Base-by-base conservation (phyloP, 2,329 filamentous ascomycete genomes). In the Alternaria incomplexa region DNA sequence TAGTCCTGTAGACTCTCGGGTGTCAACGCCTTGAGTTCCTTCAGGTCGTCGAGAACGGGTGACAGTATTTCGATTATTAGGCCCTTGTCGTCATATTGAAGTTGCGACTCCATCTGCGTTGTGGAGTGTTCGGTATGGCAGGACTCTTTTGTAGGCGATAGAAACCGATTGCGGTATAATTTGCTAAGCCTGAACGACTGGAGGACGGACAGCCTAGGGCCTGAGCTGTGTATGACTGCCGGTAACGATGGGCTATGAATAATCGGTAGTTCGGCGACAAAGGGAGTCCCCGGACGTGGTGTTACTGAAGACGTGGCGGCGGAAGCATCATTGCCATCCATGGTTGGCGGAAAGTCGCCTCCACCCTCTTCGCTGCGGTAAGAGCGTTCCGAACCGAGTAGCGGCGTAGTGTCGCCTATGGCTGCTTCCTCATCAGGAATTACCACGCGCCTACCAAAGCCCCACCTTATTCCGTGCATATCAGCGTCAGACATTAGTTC, bases 1-100 rank as follows among this genome's bases (percentile, higher is more conserved):
- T 59, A 61, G 0, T 57, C 52, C 3, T 66, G 69, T n/a, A 67
- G 58, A n/a, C 52, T 56, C 12, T 58, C 50, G 4, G 56, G 50
- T 4, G 64, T 67, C 1, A 60, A 55, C 10, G 22, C 23, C 26
- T 63, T 64, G 22, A 74, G 57, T 58, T 32, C 64, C 15, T 62
- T n/a, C 9, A 72, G 51, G 2, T 65, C 10, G 13, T 7, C 22
- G 8, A 23, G 22, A 5, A 72, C 45, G 8, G 67, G 67, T 28
- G 30, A 22, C 8, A 73, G 57, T n/a, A 67, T 52, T 6, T 52
- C 20, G 48, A 25, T 23, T 9, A 56, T 30, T 6, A 55, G 32
- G 12, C 52, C 15, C 6, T n/a, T n/a, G 8, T 45, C 17, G 11
- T 51, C 47, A 15, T 61, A 22, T 32, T 36, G n/a, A 43, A 6